Conservation (phyloP, 495 filamentous ascomycete species). For the Thermochaetoides thermophila region DNA sequence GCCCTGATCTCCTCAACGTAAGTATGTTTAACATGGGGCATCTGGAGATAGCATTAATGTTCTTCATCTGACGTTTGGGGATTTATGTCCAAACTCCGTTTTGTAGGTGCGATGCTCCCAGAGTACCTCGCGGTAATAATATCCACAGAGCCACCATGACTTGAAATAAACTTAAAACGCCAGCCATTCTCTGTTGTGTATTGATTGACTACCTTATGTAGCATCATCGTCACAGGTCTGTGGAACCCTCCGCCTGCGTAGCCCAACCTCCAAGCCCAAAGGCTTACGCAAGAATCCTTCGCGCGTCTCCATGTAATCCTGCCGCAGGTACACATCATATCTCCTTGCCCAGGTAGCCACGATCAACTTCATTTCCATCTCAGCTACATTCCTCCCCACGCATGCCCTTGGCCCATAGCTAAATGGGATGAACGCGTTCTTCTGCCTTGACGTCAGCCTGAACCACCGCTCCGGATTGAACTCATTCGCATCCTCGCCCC, state of each 20-base stretch:
- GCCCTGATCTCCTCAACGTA: too few relatives aligned
- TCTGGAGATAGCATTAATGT: too few relatives aligned
- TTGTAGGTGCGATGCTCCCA: too few relatives aligned
- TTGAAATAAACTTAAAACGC: too few relatives aligned
- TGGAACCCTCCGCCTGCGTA: slow-evolving; percentile 24
- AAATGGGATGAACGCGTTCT: slow-evolving; percentile 74
- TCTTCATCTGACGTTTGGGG: too few relatives aligned
- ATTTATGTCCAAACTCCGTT: too few relatives aligned
- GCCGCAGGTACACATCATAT: slow-evolving; percentile 60
- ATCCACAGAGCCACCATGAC: too few relatives aligned
- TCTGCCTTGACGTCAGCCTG: slow-evolving; percentile 46
- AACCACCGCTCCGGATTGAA: slow-evolving; percentile 73
- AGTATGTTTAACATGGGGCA: too few relatives aligned
- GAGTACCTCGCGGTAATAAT: too few relatives aligned
- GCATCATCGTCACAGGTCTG: too few relatives aligned
- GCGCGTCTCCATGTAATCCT: slow-evolving; percentile 58
- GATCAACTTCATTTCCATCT: slow-evolving; percentile 85
- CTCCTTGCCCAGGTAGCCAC: slow-evolving; percentile 58
- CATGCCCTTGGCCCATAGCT: slow-evolving; percentile 67
- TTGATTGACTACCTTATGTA: too few relatives aligned
- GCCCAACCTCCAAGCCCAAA: slow-evolving; percentile 54
- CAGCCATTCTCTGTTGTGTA: too few relatives aligned
- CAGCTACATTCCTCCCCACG: slow-evolving; percentile 75
- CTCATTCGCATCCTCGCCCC: slow-evolving; percentile 65
- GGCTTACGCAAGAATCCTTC: slow-evolving; percentile 91